Percentiles rank a stretch among this genome's conserved stretches.
Conservation (phyloP, 2,329 filamentous ascomycete genomes). For the Thermothelomyces thermophilus region DNA sequence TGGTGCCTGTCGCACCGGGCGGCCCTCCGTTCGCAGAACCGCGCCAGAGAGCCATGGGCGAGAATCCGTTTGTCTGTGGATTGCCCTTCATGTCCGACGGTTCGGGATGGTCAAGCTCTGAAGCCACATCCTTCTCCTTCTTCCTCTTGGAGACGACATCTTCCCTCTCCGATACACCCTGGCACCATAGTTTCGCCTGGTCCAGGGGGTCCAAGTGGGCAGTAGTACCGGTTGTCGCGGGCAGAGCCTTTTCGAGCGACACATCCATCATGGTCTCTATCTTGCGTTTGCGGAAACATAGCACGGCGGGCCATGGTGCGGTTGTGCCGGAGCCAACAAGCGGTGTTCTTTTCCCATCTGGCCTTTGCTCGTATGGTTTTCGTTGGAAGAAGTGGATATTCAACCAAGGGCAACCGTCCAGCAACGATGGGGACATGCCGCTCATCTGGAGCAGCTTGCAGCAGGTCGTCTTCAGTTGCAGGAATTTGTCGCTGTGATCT, state of each 20-base stretch:
- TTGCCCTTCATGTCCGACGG: constrained; percentile 35
- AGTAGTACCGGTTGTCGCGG: constrained; percentile 32
- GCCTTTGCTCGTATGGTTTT: constrained; percentile 37
- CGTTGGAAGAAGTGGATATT: constrained; percentile 43
- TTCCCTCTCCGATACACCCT: constrained; percentile 39
- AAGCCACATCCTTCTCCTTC: constrained; percentile 41
- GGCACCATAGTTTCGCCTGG: constrained; percentile 44
- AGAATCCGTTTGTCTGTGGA: constrained; percentile 42
- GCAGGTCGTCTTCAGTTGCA: constrained; percentile 45
- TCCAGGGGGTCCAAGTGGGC: constrained; percentile 44
- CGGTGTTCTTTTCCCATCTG: constrained; percentile 37
- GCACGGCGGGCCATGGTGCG: constrained; percentile 46
- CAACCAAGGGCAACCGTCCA: constrained; percentile 45
- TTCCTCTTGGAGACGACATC: constrained; percentile 42
- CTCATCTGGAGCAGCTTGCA: constrained; percentile 44
- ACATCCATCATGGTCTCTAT: constrained; percentile 25
- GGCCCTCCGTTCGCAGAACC: constrained; percentile 37
- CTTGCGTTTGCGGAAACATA: constrained; percentile 30
- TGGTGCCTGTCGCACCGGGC: constrained; percentile 38
- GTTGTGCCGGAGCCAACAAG: constrained; percentile 32
- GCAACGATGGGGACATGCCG: constrained; percentile 39
- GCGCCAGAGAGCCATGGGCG: constrained; percentile 45
- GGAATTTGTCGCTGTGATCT: constrained; percentile 36
- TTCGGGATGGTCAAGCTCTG: constrained; percentile 37
- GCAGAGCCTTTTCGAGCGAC: constrained; percentile 34